Evolutionary conservation across 1,284 basidiomycete genomes (phyloP), one percentile per base, ranked within the genome.

Genomic region (Apiotrichum brassicae): DNA sequence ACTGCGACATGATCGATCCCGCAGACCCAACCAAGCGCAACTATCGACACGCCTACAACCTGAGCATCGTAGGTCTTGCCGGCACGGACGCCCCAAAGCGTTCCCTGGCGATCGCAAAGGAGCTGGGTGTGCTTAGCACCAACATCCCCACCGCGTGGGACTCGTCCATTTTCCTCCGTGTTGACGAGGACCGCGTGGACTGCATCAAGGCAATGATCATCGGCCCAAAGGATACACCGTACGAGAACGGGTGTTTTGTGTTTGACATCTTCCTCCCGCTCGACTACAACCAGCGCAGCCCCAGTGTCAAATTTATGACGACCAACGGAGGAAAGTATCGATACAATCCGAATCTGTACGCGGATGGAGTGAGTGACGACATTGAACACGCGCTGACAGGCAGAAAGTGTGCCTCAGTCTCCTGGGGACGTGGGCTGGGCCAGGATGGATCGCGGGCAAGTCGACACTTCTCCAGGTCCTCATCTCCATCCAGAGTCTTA

Each of bases 401-500:
- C 42, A 67, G 64, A 94, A 95, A 76, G 91, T 95, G 14, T 94
- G 90, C 69, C 72, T 94, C 35, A 89, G 86, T 30, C 75, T 93
- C 23, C 77, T 93, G n/a, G 90, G 91, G 24, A 93, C 90, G 18
- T 93, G 90, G 89, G 4, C 20, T 1, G 90, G 91, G 2, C 91
- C 91, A 25, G 89, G 89, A 19, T 94, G 89, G 89, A 78, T 89
- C 33, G 63, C 86, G 13, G 88, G 89, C 35, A 84, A 83, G 66
- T 90, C 86, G 14, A 92, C 89, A 5, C 72, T 92, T 35, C 76
- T 91, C 5, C 87, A 89, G 75, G 86, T 82, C 19, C 53, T 65
- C 43, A 85, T 94, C 38, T 92, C 88, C n/a, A 91, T 93, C 38
- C 90, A 93, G 73, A 87, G 86, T 6, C 86, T 94, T 84, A 92